Percentiles rank a stretch among this genome's conserved stretches.
phyloP scores from a whole-genome alignment of 495 filamentous ascomycete genomes.

The Penicillium lagena region DNA sequence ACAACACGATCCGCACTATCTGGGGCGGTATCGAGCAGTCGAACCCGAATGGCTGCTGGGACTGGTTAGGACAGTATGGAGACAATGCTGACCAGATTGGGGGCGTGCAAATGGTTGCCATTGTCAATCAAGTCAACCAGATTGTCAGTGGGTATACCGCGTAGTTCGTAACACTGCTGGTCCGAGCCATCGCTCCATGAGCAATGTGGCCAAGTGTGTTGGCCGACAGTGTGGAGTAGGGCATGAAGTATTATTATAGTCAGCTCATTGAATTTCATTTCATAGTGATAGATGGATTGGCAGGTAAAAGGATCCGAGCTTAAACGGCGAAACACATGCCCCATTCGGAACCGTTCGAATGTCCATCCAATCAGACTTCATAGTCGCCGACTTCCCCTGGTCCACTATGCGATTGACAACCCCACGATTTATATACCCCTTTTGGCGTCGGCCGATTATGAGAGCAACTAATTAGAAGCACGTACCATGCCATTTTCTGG shows the following conservation, averaged over 20 bases:
- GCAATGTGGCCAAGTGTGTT: no score
- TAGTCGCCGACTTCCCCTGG: no score
- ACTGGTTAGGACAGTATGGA: constrained; percentile 10
- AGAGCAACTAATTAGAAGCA: background rate
- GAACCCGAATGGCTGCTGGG: constrained; percentile 10
- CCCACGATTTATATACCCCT: constrained; percentile 11
- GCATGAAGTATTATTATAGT: no score
- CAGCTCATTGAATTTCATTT: no score
- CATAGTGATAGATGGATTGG: no score
- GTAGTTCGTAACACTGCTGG: no score
- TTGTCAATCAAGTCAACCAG: constrained; percentile 8
- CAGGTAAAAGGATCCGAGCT: no score
- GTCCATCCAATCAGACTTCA: background rate
- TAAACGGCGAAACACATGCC: constrained; percentile 2
- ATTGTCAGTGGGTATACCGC: constrained; percentile 5
- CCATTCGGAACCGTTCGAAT: constrained; percentile 4
- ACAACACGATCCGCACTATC: constrained; percentile 4
- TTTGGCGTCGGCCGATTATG: background rate
- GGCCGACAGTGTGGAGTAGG: no score
- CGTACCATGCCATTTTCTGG: constrained; percentile 16
- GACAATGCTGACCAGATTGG: constrained; percentile 8
- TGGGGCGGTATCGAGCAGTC: constrained; percentile 4
- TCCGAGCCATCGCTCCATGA: no score
- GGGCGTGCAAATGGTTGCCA: constrained; percentile 11
- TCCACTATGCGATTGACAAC: no score